A percentile compares a stretch with the other conserved stretches of the same genome.
phyloP scores from a whole-genome alignment of 306 rosid genomes.

The Acacia melanoxylon region DNA sequence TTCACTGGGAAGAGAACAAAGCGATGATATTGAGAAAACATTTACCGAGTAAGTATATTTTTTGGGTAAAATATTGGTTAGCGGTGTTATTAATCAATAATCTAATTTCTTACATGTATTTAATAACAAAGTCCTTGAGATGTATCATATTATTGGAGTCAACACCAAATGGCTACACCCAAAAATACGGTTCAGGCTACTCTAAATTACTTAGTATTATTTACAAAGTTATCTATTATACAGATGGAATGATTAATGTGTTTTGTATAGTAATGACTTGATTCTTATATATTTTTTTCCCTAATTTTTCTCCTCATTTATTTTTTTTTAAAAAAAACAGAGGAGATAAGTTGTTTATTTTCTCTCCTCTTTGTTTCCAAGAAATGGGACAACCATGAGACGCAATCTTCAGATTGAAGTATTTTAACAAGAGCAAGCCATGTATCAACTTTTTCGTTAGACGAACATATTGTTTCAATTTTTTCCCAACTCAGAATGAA shows the following conservation, averaged over 20 bases:
- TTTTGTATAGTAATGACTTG: background rate
- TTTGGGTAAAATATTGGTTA: no score
- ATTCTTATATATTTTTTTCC: background rate
- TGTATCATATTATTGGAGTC: no score
- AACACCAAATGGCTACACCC: no score
- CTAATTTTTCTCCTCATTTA: background rate
- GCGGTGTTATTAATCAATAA: no score
- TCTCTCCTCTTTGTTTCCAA: background rate
- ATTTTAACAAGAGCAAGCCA: background rate
- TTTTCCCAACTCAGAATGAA: background rate
- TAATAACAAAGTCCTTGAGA: no score
- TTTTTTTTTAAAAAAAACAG: no score
- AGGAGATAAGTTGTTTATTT: background rate
- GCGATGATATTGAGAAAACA: no score
- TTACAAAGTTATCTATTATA: background rate
- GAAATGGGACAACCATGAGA: constrained; percentile 20
- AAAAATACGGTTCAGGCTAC: background rate
- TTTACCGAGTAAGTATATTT: no score
- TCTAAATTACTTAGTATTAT: background rate
- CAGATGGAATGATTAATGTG: constrained; percentile 33
- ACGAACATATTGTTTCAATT: constrained; percentile 6
- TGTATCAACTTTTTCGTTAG: background rate
- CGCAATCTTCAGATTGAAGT: background rate
- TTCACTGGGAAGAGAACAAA: no score
- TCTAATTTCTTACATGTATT: no score